Conservation (phyloP, 257 asterid species). For the Scutellaria baicalensis region DNA sequence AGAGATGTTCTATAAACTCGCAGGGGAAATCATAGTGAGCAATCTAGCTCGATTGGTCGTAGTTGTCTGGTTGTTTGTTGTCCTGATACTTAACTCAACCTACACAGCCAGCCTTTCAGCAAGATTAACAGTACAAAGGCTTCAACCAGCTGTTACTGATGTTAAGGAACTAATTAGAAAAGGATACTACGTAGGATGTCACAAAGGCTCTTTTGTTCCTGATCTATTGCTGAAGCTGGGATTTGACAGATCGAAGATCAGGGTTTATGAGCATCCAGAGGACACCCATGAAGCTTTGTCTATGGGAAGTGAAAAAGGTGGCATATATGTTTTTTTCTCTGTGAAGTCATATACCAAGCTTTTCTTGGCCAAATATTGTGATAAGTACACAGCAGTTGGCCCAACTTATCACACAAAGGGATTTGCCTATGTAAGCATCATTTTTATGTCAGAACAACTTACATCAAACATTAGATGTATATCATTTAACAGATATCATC, state of each 20-base stretch:
- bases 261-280: background rate
- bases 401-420: conserved; percentile 19
- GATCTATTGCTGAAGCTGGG: background rate
- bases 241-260: background rate
- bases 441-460: background rate
- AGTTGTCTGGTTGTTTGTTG: conserved; percentile 33
- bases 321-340: background rate
- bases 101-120: conserved; percentile 36
- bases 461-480: background rate
- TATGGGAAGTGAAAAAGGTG: background rate
- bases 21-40: conserved; percentile 32
- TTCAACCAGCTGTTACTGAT: conserved; percentile 17
- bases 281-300: background rate
- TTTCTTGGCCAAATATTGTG: conserved; percentile 26
- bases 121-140: conserved; percentile 23
- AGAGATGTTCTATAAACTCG: background rate
- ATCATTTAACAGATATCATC: background rate
- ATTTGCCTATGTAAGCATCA: conserved; percentile 19
- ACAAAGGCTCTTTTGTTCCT: conserved; percentile 21
- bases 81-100: conserved; percentile 32
- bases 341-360: background rate
- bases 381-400: conserved; percentile 24
- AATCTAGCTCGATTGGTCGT: conserved; percentile 28
- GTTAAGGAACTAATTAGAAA: conserved; percentile 20
- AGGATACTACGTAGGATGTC: conserved; percentile 26